A percentile compares a stretch with the other conserved stretches of the same genome.
Evolutionary conservation across 1,284 basidiomycete genomes (phyloP).

Genomic region (Ceratobasidium theobromae): DNA sequence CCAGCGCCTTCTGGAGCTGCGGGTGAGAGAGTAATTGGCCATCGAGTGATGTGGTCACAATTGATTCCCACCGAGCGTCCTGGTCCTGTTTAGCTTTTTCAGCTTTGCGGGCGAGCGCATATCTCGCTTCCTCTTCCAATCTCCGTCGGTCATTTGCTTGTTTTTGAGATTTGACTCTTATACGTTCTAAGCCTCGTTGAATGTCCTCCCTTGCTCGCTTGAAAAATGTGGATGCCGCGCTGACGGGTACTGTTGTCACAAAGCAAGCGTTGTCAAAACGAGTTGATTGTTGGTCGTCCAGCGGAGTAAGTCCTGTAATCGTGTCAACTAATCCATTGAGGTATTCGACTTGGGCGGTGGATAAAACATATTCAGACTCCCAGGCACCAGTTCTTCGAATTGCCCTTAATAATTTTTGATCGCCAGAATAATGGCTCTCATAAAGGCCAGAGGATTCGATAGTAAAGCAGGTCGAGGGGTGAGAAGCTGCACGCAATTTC

Average conservation of each 20-base stretch:
- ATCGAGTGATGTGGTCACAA: constrained; percentile 1
- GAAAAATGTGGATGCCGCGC: constrained; percentile 54
- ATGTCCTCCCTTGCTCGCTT: background rate
- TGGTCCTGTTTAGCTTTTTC: constrained; percentile 11
- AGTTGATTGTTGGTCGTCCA: constrained; percentile 46
- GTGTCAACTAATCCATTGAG: constrained; percentile 48
- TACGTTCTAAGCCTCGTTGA: background rate
- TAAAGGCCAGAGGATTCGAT: background rate
- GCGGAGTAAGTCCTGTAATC: constrained; percentile 50
- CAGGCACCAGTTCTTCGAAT: constrained; percentile 48
- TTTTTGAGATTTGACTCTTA: background rate
- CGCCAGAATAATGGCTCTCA: background rate
- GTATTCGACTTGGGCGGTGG: constrained; percentile 67
- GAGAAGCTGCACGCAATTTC: constrained; percentile 53
- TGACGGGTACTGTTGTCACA: constrained; percentile 58
- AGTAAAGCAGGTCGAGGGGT: background rate
- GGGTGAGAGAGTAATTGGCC: background rate
- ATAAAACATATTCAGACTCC: constrained; percentile 59
- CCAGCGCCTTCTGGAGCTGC: constrained; percentile 18
- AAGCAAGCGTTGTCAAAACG: constrained; percentile 39
- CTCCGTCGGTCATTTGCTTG: constrained; percentile 1
- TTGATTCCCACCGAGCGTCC: constrained; percentile 3
- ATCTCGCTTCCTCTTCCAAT: background rate
- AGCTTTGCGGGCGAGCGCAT: constrained; percentile 11
- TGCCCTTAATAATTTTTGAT: background rate